Evolutionary conservation across 2,329 filamentous ascomycete genomes (phyloP).

Genomic region (Colletotrichum lentis): DNA sequence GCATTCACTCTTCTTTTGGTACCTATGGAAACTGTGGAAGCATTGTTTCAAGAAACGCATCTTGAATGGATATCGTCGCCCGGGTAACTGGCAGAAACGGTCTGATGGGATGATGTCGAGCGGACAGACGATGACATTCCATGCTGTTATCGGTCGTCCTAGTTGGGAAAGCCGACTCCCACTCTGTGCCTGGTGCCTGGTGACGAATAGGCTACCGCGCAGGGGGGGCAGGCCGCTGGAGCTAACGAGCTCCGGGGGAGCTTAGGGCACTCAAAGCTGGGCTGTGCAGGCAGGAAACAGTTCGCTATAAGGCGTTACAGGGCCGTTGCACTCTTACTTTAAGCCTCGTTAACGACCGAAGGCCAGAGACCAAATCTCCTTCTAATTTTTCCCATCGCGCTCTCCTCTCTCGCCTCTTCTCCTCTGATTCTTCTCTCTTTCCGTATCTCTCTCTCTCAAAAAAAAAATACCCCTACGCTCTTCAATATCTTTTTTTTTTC

Average conservation of each 20-base stretch:
- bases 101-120: background rate
- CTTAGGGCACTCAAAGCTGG: conserved; percentile 6
- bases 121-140: conserved; percentile 15
- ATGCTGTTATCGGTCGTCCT: conserved; percentile 4
- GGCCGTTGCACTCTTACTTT: background rate
- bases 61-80: too few species aligned
- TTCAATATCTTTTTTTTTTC: background rate
- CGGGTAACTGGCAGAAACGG: background rate
- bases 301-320: background rate
- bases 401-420: conserved; percentile 4
- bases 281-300: conserved; percentile 8
- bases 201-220: conserved; percentile 20
- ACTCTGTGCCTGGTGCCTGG: conserved; percentile 9
- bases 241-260: conserved; percentile 1
- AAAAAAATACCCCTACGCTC: conserved; percentile 10
- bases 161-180: background rate
- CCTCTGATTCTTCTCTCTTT: conserved; percentile 21
- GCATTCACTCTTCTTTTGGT: too few species aligned
- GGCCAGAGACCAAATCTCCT: background rate
- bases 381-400: background rate
- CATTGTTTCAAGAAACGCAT: background rate
- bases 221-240: conserved; percentile 3
- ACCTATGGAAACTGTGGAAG: background rate
- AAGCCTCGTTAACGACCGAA: conserved; percentile 14
- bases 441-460: conserved; percentile 27